These are phyloP conservation scores for Rhypophila decipiens DNA, from an alignment of 495 filamentous ascomycete species.

Conservation along the genomic window DNA sequence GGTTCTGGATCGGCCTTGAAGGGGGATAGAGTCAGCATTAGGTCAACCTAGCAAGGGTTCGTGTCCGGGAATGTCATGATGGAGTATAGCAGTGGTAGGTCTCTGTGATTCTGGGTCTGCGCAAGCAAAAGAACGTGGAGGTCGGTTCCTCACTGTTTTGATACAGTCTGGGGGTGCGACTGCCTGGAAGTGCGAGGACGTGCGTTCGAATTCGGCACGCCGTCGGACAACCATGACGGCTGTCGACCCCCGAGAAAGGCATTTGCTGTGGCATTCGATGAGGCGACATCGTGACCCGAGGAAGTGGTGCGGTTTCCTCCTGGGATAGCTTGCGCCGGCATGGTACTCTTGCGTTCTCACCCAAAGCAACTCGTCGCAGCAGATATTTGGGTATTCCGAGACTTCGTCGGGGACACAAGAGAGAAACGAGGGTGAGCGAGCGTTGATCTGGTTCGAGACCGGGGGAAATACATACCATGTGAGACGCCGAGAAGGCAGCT, in stretches of 20 bases:
- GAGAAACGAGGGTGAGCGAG: background rate
- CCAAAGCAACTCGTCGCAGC: constrained; percentile 6
- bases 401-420: constrained; percentile 1
- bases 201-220: constrained; percentile 27
- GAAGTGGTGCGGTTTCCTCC: constrained; percentile 4
- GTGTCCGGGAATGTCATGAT: no score
- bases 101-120: no score
- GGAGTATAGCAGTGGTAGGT: no score
- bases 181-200: constrained; percentile 19
- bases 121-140: no score
- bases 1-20: no score
- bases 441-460: background rate
- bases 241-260: constrained; percentile 53
- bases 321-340: constrained; percentile 8
- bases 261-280: constrained; percentile 64
- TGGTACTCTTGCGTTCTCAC: constrained; percentile 12
- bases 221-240: constrained; percentile 60
- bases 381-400: constrained; percentile 1
- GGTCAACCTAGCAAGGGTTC: no score
- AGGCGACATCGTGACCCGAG: constrained; percentile 36
- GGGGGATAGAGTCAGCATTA: no score
- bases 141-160: no score
- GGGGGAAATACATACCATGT: background rate
- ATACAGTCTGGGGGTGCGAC: background rate
- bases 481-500: no score